These are phyloP conservation scores for Beauveria pseudobassiana DNA, from an alignment of 2,329 filamentous ascomycete genomes.

Conservation along the genomic window DNA sequence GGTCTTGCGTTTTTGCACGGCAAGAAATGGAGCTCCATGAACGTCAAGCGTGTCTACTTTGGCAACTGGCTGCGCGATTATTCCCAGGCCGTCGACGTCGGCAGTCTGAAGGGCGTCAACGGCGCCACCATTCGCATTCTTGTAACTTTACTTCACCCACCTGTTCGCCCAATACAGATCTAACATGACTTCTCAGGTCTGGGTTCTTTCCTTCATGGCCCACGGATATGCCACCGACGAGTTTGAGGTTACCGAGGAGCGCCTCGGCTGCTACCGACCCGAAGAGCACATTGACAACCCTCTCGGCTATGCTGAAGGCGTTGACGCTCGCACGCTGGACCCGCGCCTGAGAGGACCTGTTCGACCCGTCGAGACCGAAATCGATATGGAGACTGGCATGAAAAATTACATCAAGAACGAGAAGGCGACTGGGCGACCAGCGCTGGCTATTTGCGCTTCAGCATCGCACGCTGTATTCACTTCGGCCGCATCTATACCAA, in stretches of 20 bases:
- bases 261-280: slow-evolving; percentile 72
- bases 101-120: slow-evolving; percentile 70
- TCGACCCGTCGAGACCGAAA: slow-evolving; percentile 59
- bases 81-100: slow-evolving; percentile 75
- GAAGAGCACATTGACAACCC: slow-evolving; percentile 73
- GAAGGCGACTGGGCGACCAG: slow-evolving; percentile 82
- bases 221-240: slow-evolving; percentile 83
- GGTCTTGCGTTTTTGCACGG: slow-evolving; percentile 69
- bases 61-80: slow-evolving; percentile 85
- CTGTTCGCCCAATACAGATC: background rate
- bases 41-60: slow-evolving; percentile 74
- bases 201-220: slow-evolving; percentile 73
- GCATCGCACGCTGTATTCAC: slow-evolving; percentile 66
- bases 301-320: slow-evolving; percentile 76
- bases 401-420: slow-evolving; percentile 99
- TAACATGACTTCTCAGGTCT: slow-evolving; percentile 40
- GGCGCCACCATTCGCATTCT: slow-evolving; percentile 71
- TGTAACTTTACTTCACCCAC: slow-evolving; percentile 27
- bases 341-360: slow-evolving; percentile 75
- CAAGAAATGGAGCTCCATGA: slow-evolving; percentile 77
- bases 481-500: slow-evolving; percentile 68
- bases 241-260: slow-evolving; percentile 75
- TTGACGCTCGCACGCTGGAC: slow-evolving; percentile 79
- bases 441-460: slow-evolving; percentile 72
- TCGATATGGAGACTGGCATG: slow-evolving; percentile 80